phyloP scores from a whole-genome alignment of 2,329 filamentous ascomycete genomes.

The Pseudogymnoascus sp. region DNA sequence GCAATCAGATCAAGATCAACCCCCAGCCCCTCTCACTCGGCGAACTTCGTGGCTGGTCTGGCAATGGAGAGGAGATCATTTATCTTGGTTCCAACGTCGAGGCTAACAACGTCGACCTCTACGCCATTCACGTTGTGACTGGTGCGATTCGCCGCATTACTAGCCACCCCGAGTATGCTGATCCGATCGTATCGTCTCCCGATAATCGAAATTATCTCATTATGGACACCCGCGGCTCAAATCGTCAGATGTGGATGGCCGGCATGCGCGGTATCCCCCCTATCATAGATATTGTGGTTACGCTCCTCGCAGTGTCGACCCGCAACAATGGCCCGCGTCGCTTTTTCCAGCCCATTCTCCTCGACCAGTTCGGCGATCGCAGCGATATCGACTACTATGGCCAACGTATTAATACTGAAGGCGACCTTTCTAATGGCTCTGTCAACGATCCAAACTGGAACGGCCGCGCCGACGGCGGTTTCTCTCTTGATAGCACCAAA shows the following conservation, averaged over 20 bases:
- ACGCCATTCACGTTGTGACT: conserved; percentile 33
- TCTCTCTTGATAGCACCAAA: conserved; percentile 35
- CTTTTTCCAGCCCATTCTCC: conserved; percentile 40
- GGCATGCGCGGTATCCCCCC: conserved; percentile 37
- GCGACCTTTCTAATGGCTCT: conserved; percentile 29
- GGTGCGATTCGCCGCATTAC: conserved; percentile 36
- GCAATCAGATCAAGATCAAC: conserved; percentile 26
- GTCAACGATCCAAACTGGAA: conserved; percentile 43
- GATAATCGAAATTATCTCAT: conserved; percentile 36
- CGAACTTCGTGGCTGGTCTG: conserved; percentile 38
- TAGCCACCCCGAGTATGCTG: conserved; percentile 36
- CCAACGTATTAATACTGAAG: conserved; percentile 35
- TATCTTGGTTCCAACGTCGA: conserved; percentile 34
- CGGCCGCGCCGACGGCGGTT: conserved; percentile 38
- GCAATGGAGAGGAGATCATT: conserved; percentile 33
- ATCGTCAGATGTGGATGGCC: conserved; percentile 36
- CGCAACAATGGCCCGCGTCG: conserved; percentile 40
- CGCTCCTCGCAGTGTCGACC: conserved; percentile 31
- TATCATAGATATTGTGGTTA: conserved; percentile 33
- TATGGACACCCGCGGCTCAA: conserved; percentile 36
- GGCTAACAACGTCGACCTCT: conserved; percentile 39
- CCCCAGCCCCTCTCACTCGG: conserved; percentile 31
- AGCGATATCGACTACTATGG: conserved; percentile 35
- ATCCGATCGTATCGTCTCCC: conserved; percentile 35
- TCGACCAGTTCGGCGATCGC: conserved; percentile 39